Evolutionary conservation across 2,329 filamentous ascomycete genomes (phyloP), one percentile per base, ranked within the genome.

Genomic region (Aspergillus sp.): DNA sequence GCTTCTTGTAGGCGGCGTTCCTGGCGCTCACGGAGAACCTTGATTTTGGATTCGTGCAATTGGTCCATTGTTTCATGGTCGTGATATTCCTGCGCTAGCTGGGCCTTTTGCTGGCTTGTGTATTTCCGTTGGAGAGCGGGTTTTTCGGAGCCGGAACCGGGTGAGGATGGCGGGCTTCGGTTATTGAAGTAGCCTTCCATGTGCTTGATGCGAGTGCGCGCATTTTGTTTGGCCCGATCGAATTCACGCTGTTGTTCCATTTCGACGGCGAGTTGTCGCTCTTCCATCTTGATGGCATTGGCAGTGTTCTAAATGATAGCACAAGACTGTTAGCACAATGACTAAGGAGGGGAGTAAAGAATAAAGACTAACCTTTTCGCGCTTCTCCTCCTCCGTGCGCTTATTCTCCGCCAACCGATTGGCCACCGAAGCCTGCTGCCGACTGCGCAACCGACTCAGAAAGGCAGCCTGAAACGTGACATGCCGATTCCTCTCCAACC

Each of bases 121-220:
- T 69, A 61, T 35, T 60, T 64, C 20, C 71, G 68, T 33, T 61
- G 47, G 7, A 55, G 60, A 12, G 62, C 52, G 2, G 54, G 52
- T 9, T 52, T 51, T 9, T 57, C 53, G 41, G 57, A 54, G 22
- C 51, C 51, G 7, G 60, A 53, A 12, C 48, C 53, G 12, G 47
- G 20, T 25, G 41, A 45, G 17, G 57, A 51, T 7, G 66, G 68
- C 10, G 67, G 66, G 48, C 66, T 70, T 3, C 66, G 60, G 43
- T 64, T 72, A 47, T 59, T 65, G 47, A 72, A 69, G 55, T 73
- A 74, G 19, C 68, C 69, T 56, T 74, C 71, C 72, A 74, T 74
- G 44, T 74, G 65, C 45, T 71, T 71, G 44, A 74, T 71, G 44
- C 72, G 68, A 7, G 66, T 70, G 27, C 67, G 62, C 6, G 69